Conservation (phyloP, 2,329 filamentous ascomycete species). For the Gaeumannomyces sp. region DNA sequence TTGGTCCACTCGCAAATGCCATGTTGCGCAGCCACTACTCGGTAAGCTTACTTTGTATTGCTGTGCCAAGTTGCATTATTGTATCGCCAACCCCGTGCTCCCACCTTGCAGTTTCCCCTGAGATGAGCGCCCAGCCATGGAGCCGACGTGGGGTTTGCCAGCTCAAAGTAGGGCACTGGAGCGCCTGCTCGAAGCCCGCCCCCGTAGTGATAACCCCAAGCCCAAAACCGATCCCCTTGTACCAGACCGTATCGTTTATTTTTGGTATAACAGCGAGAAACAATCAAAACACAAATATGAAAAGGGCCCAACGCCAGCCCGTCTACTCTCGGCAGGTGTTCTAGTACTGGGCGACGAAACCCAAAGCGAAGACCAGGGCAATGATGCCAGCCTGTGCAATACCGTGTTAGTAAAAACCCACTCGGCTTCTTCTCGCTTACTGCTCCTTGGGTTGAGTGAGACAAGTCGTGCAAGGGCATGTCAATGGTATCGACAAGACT, state of each 20-base stretch:
- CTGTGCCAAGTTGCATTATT: too few relatives aligned
- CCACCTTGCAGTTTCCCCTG: too few relatives aligned
- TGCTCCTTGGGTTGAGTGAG: background rate
- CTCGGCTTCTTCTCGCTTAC: background rate
- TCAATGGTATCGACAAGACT: background rate
- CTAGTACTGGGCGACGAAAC: conserved; percentile 8
- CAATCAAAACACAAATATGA: background rate
- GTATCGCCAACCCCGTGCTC: too few relatives aligned
- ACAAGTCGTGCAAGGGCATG: background rate
- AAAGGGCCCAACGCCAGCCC: background rate
- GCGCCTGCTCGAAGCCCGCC: background rate
- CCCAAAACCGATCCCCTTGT: too few relatives aligned
- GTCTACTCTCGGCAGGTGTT: background rate
- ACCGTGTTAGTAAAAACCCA: background rate
- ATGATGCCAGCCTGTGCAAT: conserved; percentile 5
- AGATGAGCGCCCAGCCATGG: too few relatives aligned
- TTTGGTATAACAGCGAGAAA: background rate
- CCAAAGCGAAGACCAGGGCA: conserved; percentile 3
- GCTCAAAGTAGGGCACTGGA: too few relatives aligned
- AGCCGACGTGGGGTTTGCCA: too few relatives aligned
- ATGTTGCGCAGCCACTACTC: too few relatives aligned
- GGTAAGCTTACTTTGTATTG: background rate
- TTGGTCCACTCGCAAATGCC: background rate
- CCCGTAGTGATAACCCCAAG: background rate
- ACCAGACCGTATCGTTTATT: too few relatives aligned